Conservation (phyloP, 768 basidiomycete genomes). For the Trametes punicea region DNA sequence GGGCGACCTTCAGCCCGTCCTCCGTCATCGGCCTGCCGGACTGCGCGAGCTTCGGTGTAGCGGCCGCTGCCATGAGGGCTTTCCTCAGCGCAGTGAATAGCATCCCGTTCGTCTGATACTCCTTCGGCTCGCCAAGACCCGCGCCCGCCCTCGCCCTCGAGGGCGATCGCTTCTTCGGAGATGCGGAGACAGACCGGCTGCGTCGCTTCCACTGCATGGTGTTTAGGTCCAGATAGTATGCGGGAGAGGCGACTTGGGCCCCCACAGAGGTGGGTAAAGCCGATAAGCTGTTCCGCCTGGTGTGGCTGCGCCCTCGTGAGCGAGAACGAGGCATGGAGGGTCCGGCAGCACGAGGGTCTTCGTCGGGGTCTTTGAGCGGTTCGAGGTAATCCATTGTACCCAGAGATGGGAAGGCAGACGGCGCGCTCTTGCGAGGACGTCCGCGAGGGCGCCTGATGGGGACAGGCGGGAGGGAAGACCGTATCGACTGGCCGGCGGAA, state of each 20-base stretch:
- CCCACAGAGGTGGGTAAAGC: not conserved
- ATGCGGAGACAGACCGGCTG: not conserved
- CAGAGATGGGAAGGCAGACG: not conserved
- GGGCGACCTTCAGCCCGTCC: conserved; percentile 2
- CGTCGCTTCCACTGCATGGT: conserved; percentile 13
- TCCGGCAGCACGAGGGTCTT: not conserved
- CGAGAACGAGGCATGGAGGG: not conserved
- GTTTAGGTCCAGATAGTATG: conserved; percentile 11
- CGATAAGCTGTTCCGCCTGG: conserved; percentile 8
- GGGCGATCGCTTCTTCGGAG: not conserved
- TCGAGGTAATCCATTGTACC: conserved; percentile 6
- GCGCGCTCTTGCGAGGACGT: conserved; percentile 9
- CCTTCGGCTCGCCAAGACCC: not conserved
- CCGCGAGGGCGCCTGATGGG: conserved; percentile 8
- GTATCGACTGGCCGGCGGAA: not conserved
- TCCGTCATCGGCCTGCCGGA: not conserved
- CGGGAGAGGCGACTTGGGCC: not conserved
- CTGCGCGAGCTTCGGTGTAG: not conserved
- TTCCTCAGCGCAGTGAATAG: not conserved
- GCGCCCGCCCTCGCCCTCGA: not conserved
- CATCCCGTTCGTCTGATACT: not conserved
- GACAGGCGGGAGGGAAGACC: not conserved
- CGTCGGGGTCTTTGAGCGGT: conserved; percentile 6
- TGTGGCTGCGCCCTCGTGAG: not conserved
- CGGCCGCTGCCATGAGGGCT: not conserved